phyloP scores from a whole-genome alignment of 331 rosid genomes.

The Spiraea crenata region DNA sequence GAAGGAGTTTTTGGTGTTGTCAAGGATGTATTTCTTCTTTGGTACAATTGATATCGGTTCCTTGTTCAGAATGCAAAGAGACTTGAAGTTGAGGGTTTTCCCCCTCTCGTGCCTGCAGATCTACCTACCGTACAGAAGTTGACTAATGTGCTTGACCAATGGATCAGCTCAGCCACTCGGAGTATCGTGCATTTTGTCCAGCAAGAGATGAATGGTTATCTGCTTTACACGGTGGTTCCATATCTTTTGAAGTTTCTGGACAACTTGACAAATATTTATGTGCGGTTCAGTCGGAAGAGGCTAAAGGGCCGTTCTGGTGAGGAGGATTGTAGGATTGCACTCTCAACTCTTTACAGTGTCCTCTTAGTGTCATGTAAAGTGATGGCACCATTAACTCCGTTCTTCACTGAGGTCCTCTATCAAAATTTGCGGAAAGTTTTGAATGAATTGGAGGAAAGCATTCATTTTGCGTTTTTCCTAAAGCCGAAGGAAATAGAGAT shows the following conservation, averaged over 20 bases:
- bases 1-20: constrained; percentile 99
- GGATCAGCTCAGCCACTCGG: constrained; percentile 97
- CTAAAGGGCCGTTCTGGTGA: constrained; percentile 96
- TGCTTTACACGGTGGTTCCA: constrained; percentile 98
- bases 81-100: constrained; percentile 83
- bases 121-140: constrained; percentile 66
- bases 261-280: constrained; percentile 88
- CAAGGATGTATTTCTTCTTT: constrained; percentile 96
- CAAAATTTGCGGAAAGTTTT: constrained; percentile 84
- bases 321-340: constrained; percentile 86
- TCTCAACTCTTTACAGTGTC: constrained; percentile 88
- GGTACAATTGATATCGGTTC: constrained; percentile 97
- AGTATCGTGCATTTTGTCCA: constrained; percentile 88
- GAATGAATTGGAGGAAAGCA: constrained; percentile 70
- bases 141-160: constrained; percentile 92
- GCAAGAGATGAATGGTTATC: constrained; percentile 89
- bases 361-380: constrained; percentile 91
- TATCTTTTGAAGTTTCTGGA: constrained; percentile 91
- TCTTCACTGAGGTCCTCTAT: constrained; percentile 91
- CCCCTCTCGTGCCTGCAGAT: constrained; percentile 60
- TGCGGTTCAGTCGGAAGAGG: constrained; percentile 94
- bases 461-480: constrained; percentile 85
- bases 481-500: constrained; percentile 78
- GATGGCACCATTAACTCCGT: constrained; percentile 98
- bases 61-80: constrained; percentile 96